phyloP scores from a whole-genome alignment of 176 grass and related monocot genomes.

The Dactylis glomerata region DNA sequence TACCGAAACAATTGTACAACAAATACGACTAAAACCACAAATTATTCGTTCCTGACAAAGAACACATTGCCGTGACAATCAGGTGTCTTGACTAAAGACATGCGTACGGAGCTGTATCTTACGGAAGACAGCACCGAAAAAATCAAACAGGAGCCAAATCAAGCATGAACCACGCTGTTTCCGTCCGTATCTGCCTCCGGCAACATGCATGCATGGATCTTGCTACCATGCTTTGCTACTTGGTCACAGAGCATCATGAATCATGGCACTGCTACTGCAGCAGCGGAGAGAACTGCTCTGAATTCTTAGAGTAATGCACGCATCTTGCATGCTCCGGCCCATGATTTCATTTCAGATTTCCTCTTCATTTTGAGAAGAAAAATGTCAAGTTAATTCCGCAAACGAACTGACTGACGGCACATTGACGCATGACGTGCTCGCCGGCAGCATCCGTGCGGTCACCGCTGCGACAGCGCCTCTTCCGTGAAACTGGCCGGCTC shows the following conservation, averaged over 20 bases:
- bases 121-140: not conserved
- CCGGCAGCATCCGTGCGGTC: not conserved
- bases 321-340: not conserved
- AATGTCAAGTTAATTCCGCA: not conserved
- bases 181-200: not conserved
- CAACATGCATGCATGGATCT: not conserved
- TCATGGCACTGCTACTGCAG: not conserved
- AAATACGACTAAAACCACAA: too few species aligned
- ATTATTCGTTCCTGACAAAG: not conserved
- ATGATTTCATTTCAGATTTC: not conserved
- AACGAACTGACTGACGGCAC: not conserved
- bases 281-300: not conserved
- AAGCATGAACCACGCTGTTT: slow-evolving; percentile 6
- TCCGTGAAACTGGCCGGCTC: not conserved
- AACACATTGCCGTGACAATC: not conserved
- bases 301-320: too few species aligned
- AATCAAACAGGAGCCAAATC: not conserved
- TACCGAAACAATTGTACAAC: not conserved
- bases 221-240: not conserved
- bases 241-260: not conserved
- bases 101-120: not conserved
- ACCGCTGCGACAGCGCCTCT: not conserved
- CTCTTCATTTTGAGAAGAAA: not conserved
- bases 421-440: not conserved
- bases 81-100: not conserved